These are phyloP conservation scores for Heliosperma pusillum DNA, from an alignment of 148 eudicot genomes.

Conservation along the genomic window DNA sequence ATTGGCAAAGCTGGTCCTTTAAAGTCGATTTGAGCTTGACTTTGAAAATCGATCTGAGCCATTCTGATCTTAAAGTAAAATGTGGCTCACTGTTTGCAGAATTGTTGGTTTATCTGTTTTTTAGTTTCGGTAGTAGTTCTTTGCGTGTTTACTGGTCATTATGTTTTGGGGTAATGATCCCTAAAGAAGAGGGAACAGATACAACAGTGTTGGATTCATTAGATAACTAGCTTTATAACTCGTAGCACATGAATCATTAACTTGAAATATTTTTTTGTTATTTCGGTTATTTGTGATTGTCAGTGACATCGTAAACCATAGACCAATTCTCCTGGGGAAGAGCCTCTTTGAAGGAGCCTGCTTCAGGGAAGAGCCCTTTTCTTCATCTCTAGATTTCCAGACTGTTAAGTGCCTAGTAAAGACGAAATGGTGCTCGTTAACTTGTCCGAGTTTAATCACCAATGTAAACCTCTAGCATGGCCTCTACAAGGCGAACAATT, in stretches of 20 bases:
- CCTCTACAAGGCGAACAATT: no score
- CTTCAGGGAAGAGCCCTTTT: no score
- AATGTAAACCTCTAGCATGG: no score
- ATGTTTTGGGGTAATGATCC: background rate
- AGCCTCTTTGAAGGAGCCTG: no score
- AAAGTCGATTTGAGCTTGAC: background rate
- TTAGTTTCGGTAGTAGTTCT: background rate
- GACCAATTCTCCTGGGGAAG: no score
- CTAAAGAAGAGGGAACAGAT: background rate
- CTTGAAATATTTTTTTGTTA: background rate
- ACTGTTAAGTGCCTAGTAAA: no score
- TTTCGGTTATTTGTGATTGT: background rate
- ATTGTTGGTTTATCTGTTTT: background rate
- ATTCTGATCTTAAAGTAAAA: background rate
- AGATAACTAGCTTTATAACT: background rate
- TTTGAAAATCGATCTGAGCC: background rate
- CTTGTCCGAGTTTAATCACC: no score
- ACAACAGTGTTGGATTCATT: background rate
- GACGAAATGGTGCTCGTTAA: no score
- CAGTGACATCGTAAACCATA: background rate
- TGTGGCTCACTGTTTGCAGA: background rate
- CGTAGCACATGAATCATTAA: no score
- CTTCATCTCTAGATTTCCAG: no score
- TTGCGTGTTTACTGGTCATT: background rate
- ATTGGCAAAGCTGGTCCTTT: background rate